A percentile compares a stretch with the other conserved stretches of the same genome.
Conservation (phyloP, 2,329 filamentous ascomycete species). For the Calonectria hongkongensis region DNA sequence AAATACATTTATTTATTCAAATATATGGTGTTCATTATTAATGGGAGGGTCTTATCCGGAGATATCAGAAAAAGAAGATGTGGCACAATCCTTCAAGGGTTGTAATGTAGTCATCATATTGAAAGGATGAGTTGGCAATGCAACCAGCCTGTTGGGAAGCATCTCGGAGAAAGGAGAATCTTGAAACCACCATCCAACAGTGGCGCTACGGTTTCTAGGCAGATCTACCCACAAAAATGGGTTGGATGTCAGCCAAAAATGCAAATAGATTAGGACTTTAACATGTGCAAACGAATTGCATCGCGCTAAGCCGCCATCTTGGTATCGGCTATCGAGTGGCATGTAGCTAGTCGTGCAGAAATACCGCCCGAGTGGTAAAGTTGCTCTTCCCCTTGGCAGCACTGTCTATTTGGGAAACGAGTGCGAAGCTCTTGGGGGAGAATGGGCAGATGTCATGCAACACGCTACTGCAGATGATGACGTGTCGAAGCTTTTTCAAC, state of each 20-base stretch:
- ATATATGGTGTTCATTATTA: too few species aligned
- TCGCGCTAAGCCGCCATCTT: neutral
- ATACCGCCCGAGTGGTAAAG: too few species aligned
- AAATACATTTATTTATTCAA: too few species aligned
- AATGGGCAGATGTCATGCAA: neutral
- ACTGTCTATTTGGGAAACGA: neutral
- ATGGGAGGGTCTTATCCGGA: too few species aligned
- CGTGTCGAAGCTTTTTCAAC: neutral
- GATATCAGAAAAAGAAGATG: too few species aligned
- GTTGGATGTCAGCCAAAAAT: neutral
- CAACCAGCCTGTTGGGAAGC: neutral
- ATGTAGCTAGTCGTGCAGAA: too few species aligned
- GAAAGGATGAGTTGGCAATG: constrained; percentile 32
- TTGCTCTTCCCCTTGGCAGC: neutral
- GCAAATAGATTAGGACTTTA: neutral
- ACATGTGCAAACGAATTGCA: neutral
- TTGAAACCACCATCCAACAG: neutral
- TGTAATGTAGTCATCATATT: too few species aligned
- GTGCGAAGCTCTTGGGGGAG: neutral
- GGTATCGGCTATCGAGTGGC: neutral
- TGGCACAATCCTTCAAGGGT: too few species aligned
- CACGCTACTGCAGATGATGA: neutral
- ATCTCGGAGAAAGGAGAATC: neutral
- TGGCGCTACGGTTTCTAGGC: neutral
- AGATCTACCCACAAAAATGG: neutral